Percentiles rank a stretch among this genome's conserved stretches.
Conservation (phyloP, 148 eudicot genomes). For the Rheum nobile region DNA sequence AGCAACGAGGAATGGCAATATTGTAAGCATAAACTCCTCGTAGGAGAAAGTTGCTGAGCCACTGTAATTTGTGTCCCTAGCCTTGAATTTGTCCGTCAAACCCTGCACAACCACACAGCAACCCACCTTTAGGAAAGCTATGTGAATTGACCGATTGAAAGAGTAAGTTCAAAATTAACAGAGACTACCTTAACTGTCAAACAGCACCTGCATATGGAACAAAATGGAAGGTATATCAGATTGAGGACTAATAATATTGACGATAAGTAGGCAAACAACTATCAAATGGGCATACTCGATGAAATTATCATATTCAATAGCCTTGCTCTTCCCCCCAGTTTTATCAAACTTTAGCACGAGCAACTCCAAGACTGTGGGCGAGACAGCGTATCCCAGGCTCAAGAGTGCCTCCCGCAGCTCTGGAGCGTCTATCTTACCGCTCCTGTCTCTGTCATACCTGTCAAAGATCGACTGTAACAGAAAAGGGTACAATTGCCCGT, state of each 20-base stretch:
- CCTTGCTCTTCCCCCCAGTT: slow-evolving; percentile 63
- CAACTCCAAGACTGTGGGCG: slow-evolving; percentile 65
- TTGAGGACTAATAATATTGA: neutral
- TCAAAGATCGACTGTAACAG: slow-evolving; percentile 59
- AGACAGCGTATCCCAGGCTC: slow-evolving; percentile 78
- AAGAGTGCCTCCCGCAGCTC: slow-evolving; percentile 82
- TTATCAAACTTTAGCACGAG: slow-evolving; percentile 83
- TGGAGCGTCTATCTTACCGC: slow-evolving; percentile 66
- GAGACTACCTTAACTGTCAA: slow-evolving; percentile 76
- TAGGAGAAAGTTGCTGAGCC: slow-evolving; percentile 91
- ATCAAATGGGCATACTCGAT: slow-evolving; percentile 57
- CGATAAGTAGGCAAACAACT: neutral
- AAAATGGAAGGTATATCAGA: neutral
- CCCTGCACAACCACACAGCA: slow-evolving; percentile 40
- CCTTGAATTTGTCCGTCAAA: slow-evolving; percentile 87
- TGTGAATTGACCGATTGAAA: neutral
- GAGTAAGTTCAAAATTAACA: neutral
- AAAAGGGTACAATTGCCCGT: neutral
- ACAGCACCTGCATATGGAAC: slow-evolving; percentile 57
- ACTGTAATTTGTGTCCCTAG: slow-evolving; percentile 49
- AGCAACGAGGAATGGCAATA: slow-evolving; percentile 75
- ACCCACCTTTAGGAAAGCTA: neutral
- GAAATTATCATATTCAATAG: slow-evolving; percentile 95
- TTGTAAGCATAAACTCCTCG: slow-evolving; percentile 77
- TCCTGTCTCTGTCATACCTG: slow-evolving; percentile 78